Conservation (phyloP, 441 rosid genomes). For the Jatropha podagrica region DNA sequence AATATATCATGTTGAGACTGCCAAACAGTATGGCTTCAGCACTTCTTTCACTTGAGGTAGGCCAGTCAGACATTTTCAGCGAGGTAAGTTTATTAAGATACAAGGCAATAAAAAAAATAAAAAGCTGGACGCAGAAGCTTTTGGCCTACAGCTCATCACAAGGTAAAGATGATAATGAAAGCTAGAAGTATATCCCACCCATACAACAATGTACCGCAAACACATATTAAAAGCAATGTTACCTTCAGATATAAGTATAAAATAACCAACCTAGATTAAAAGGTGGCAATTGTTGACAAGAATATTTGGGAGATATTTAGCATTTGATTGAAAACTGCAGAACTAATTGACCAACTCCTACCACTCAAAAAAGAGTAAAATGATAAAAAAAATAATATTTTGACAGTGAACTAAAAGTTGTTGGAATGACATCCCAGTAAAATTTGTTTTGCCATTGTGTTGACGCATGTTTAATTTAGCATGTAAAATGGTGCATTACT, state of each 20-base stretch:
- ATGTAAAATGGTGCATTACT: neutral
- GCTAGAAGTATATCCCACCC: neutral
- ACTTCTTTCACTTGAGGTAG: neutral
- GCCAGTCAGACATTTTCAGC: neutral
- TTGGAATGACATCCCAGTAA: neutral
- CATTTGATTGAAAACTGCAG: constrained; percentile 5
- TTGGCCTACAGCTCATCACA: constrained; percentile 3
- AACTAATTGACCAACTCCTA: neutral
- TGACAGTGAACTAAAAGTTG: neutral
- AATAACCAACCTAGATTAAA: neutral
- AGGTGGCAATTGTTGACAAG: neutral
- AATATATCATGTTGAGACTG: constrained; percentile 3
- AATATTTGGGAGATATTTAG: neutral
- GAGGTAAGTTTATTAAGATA: constrained; percentile 1
- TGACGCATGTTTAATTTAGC: constrained; percentile 4
- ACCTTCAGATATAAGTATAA: neutral
- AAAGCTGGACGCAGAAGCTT: constrained; percentile 3
- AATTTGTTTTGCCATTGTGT: neutral
- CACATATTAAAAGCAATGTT: neutral
- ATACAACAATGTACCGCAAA: neutral
- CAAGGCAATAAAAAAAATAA: neutral
- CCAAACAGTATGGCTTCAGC: constrained; percentile 11
- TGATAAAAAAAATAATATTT: neutral
- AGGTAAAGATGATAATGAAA: neutral
- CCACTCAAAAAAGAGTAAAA: neutral